phyloP scores from a whole-genome alignment of 2,329 filamentous ascomycete genomes.

The Dactylellina cionopaga region DNA sequence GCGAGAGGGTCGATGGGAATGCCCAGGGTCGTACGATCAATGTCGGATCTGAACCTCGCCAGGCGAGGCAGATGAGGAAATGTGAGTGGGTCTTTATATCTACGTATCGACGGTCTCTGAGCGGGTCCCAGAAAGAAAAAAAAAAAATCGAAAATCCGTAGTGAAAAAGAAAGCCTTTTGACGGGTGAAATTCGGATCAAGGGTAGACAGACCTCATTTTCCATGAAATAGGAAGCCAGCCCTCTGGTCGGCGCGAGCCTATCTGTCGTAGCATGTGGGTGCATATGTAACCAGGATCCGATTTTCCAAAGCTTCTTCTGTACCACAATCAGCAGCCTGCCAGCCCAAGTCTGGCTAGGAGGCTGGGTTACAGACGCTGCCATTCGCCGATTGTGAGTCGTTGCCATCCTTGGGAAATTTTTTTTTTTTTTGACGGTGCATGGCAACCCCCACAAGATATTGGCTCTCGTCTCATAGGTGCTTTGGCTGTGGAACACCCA shows the following conservation, averaged over 20 bases:
- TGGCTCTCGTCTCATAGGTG: neutral
- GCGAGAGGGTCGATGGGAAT: neutral
- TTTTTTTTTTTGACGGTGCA: slow-evolving; percentile 21
- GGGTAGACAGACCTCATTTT: slow-evolving; percentile 20
- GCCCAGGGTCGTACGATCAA: slow-evolving; percentile 33
- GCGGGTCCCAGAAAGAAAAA: slow-evolving; percentile 3
- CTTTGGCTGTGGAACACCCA: neutral
- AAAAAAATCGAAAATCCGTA: slow-evolving; percentile 2
- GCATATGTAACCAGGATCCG: slow-evolving; percentile 33
- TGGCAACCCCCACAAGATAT: slow-evolving; percentile 33
- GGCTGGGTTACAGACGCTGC: slow-evolving; percentile 26
- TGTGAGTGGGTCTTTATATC: slow-evolving; percentile 36
- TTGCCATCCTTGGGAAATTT: slow-evolving; percentile 15
- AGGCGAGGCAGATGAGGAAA: slow-evolving; percentile 40
- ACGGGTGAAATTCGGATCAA: slow-evolving; percentile 31
- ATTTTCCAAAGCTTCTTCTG: slow-evolving; percentile 41
- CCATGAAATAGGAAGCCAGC: slow-evolving; percentile 35
- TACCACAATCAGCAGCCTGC: slow-evolving; percentile 40
- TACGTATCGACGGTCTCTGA: slow-evolving; percentile 26
- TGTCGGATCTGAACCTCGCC: slow-evolving; percentile 23
- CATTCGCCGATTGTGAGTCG: slow-evolving; percentile 49
- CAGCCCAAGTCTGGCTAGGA: slow-evolving; percentile 9
- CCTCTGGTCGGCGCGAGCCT: slow-evolving; percentile 39
- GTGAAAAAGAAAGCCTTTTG: slow-evolving; percentile 13
- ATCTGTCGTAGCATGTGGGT: slow-evolving; percentile 38